phyloP scores from a whole-genome alignment of 2,329 filamentous ascomycete species.

The Penicillium frequentans region DNA sequence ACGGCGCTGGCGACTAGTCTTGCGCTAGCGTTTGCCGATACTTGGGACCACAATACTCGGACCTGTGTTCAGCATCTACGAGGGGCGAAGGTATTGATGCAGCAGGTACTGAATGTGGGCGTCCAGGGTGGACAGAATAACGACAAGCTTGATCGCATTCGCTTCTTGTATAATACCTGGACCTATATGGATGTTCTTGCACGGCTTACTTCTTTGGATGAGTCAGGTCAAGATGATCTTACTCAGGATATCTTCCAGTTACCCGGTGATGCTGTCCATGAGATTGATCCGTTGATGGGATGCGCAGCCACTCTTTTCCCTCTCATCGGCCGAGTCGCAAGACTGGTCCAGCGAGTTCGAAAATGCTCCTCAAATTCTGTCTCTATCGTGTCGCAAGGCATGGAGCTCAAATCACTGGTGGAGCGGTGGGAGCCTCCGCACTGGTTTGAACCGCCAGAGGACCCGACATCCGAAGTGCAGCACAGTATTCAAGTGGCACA shows the following conservation, averaged over 20 bases:
- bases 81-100: slow-evolving; percentile 64
- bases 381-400: slow-evolving; percentile 61
- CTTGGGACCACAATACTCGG: slow-evolving; percentile 68
- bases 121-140: slow-evolving; percentile 39
- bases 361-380: slow-evolving; percentile 57
- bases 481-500: slow-evolving; percentile 67
- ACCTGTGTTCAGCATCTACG: slow-evolving; percentile 70
- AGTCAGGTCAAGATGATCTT: slow-evolving; percentile 54
- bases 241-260: slow-evolving; percentile 40
- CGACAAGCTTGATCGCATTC: slow-evolving; percentile 55
- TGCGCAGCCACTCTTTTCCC: slow-evolving; percentile 68
- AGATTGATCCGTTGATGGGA: slow-evolving; percentile 71
- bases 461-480: slow-evolving; percentile 61
- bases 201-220: slow-evolving; percentile 62
- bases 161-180: slow-evolving; percentile 70
- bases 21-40: slow-evolving; percentile 67
- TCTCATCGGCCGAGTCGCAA: slow-evolving; percentile 65
- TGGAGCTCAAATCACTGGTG: slow-evolving; percentile 60
- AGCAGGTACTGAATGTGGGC: slow-evolving; percentile 55
- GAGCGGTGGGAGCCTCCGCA: slow-evolving; percentile 62
- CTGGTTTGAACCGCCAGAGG: slow-evolving; percentile 62
- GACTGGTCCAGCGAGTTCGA: slow-evolving; percentile 63
- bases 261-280: slow-evolving; percentile 48
- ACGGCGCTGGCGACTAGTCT: slow-evolving; percentile 69
- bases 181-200: slow-evolving; percentile 74